Percentiles rank a stretch among this genome's conserved stretches.
phyloP scores from a whole-genome alignment of 2,329 filamentous ascomycete species.

The Arachnopeziza araneosa region DNA sequence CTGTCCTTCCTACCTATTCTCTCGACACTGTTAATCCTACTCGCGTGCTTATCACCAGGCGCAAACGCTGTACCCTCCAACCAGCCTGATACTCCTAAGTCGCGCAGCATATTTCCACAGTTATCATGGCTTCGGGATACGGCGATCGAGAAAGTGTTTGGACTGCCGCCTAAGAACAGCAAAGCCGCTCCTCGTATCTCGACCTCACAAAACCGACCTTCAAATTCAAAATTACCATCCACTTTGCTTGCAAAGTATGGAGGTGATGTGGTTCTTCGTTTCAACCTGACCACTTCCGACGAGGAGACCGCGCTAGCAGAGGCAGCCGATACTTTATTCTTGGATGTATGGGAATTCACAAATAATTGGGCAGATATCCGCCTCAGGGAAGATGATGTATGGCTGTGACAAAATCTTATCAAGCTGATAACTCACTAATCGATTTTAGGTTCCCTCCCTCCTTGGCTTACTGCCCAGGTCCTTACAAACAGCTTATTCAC shows the following conservation, averaged over 20 bases:
- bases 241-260: conserved; percentile 51
- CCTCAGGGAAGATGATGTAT: conserved; percentile 67
- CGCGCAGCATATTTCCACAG: conserved; percentile 38
- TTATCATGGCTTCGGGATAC: conserved; percentile 46
- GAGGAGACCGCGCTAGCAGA: conserved; percentile 69
- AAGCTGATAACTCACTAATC: conserved; percentile 5
- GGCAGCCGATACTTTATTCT: conserved; percentile 67
- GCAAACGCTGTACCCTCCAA: neutral
- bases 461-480: conserved; percentile 71
- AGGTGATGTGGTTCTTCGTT: conserved; percentile 82
- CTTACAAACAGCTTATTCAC: conserved; percentile 64
- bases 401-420: conserved; percentile 22
- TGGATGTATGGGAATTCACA: conserved; percentile 88
- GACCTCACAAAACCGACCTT: conserved; percentile 3
- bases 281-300: conserved; percentile 65
- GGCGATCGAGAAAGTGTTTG: conserved; percentile 46
- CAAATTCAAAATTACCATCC: conserved; percentile 30
- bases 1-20: conserved; percentile 9
- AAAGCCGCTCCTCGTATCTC: conserved; percentile 18
- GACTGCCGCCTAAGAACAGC: conserved; percentile 26
- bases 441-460: conserved; percentile 57
- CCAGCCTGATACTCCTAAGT: conserved; percentile 3
- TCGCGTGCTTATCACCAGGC: neutral
- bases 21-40: neutral
- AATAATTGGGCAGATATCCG: conserved; percentile 80